phyloP scores from a whole-genome alignment of 371 early-diverging fungal genomes.

The Quaeritorhiza haematococci region DNA sequence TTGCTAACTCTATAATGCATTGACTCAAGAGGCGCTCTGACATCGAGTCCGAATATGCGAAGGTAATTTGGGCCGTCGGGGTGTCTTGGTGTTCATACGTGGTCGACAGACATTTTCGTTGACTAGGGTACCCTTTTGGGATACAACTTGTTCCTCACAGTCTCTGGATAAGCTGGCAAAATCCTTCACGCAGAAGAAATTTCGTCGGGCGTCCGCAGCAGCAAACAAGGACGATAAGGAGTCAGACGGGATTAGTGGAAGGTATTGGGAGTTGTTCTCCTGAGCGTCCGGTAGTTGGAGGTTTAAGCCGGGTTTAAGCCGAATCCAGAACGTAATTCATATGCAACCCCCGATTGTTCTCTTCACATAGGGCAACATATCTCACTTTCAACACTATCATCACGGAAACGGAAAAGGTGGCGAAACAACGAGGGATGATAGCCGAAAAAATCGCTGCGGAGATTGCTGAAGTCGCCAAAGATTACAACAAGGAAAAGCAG shows the following conservation, averaged over 20 bases:
- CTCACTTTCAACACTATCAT: conserved; percentile 24
- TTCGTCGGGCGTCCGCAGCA: not conserved
- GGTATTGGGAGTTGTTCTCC: not conserved
- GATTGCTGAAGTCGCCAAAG: conserved; percentile 34
- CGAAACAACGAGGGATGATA: conserved; percentile 12
- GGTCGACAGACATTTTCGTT: not conserved
- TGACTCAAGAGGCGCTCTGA: not conserved
- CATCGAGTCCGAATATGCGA: not conserved
- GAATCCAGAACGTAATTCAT: not conserved
- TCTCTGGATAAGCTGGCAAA: conserved; percentile 23
- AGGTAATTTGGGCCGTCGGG: not conserved
- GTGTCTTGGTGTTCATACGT: not conserved
- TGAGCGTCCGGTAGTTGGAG: not conserved
- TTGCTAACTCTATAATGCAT: too few species aligned
- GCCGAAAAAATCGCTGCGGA: conserved; percentile 21
- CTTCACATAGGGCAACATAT: conserved; percentile 22
- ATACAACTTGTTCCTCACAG: too few species aligned
- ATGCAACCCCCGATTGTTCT: not conserved
- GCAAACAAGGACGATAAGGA: not conserved
- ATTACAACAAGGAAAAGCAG: conserved; percentile 23
- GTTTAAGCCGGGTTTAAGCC: not conserved
- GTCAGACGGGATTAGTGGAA: not conserved
- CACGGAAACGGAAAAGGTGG: conserved; percentile 25
- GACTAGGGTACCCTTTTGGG: not conserved
- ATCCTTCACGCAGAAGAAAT: conserved; percentile 9